Percentiles rank a stretch among this genome's conserved stretches.
Evolutionary conservation across 805 yeast species (phyloP).

Genomic region (Suhomyces kilbournensis): DNA sequence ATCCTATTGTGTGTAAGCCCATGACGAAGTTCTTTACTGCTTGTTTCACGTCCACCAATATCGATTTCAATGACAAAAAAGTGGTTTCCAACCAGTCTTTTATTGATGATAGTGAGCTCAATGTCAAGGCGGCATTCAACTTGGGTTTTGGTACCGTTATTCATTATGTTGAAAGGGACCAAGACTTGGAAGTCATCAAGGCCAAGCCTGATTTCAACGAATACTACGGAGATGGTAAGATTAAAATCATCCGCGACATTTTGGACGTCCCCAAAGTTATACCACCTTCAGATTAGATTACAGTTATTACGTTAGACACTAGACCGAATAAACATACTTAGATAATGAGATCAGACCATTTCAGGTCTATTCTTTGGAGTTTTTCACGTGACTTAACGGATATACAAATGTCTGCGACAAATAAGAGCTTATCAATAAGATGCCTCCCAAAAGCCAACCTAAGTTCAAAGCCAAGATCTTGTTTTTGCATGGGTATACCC

Average conservation of each 20-base stretch:
- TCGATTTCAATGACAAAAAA: slow-evolving; percentile 30
- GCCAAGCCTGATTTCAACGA: slow-evolving; percentile 26
- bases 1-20: slow-evolving; percentile 86
- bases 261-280: slow-evolving; percentile 38
- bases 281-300: neutral
- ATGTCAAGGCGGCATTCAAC: slow-evolving; percentile 68
- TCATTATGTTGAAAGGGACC: slow-evolving; percentile 72
- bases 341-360: neutral
- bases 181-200: slow-evolving; percentile 41
- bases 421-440: neutral
- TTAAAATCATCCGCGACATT: slow-evolving; percentile 55
- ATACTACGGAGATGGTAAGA: slow-evolving; percentile 38
- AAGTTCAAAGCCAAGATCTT: slow-evolving; percentile 50
- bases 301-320: neutral
- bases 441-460: slow-evolving; percentile 3
- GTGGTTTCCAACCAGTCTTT: slow-evolving; percentile 55
- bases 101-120: slow-evolving; percentile 83
- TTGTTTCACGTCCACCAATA: slow-evolving; percentile 65
- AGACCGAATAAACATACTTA: neutral
- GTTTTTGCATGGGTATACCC: slow-evolving; percentile 91
- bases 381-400: neutral
- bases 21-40: slow-evolving; percentile 63
- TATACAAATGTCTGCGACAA: neutral
- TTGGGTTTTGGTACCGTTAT: slow-evolving; percentile 71
- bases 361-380: neutral